Evolutionary conservation across 1,284 basidiomycete genomes (phyloP).

Genomic region (Porogramme epimiltina): DNA sequence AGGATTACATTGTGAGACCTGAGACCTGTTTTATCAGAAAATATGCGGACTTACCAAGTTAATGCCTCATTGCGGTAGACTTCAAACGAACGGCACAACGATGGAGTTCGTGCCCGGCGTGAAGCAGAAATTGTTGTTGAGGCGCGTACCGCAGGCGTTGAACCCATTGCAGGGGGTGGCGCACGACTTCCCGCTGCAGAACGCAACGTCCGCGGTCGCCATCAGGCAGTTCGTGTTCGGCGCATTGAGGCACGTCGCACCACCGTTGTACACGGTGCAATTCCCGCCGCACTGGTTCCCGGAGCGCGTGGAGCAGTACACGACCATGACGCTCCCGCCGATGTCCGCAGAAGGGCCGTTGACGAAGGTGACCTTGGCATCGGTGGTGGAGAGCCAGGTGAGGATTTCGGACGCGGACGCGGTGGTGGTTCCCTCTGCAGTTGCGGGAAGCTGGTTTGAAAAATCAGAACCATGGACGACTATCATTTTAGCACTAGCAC

Average conservation of each 20-base stretch:
- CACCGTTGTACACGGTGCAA: constrained; percentile 4
- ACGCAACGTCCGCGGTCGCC: constrained; percentile 1
- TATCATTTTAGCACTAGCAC: neutral
- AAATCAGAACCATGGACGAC: neutral
- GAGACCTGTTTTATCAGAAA: no score
- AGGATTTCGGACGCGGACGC: no score
- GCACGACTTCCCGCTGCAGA: neutral
- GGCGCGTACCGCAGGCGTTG: neutral
- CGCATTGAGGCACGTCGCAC: neutral
- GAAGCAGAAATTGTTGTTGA: constrained; percentile 5
- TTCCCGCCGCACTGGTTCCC: neutral
- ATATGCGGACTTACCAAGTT: no score
- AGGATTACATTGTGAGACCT: no score
- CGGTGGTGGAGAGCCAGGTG: constrained; percentile 5
- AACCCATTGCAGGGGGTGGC: constrained; percentile 1
- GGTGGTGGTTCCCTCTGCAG: no score
- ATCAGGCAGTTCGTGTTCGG: constrained; percentile 1
- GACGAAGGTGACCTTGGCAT: constrained; percentile 8
- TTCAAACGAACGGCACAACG: neutral
- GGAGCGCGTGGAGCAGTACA: neutral
- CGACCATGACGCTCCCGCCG: neutral
- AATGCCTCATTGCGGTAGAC: no score
- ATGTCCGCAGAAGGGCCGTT: neutral
- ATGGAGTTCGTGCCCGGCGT: constrained; percentile 4
- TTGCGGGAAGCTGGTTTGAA: neutral